phyloP scores from a whole-genome alignment of 2,329 filamentous ascomycete species.

The Cercospora citrullina region DNA sequence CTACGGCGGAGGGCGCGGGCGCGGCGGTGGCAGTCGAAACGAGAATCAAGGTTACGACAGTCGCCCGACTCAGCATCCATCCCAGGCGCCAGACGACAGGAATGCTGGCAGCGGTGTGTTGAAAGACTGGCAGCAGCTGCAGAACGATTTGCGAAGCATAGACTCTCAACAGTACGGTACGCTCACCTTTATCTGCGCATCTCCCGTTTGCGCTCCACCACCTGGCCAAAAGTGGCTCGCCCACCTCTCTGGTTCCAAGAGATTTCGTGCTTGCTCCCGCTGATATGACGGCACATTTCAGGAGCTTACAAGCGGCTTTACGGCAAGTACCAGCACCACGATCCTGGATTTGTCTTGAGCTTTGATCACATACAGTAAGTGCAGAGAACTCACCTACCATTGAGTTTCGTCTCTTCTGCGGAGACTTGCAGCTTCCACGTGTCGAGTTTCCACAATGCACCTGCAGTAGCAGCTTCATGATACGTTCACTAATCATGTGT shows the following conservation, averaged over 20 bases:
- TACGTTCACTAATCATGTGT: background rate
- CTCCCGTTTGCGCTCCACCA: background rate
- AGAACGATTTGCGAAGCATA: constrained; percentile 29
- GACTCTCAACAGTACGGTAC: constrained; percentile 38
- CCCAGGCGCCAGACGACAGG: background rate
- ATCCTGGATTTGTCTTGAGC: constrained; percentile 32
- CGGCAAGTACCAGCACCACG: constrained; percentile 32
- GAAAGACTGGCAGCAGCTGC: constrained; percentile 31
- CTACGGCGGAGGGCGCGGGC: constrained; percentile 30
- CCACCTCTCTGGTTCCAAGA: background rate
- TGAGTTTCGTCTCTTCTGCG: background rate
- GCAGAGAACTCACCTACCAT: background rate
- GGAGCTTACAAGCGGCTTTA: constrained; percentile 38
- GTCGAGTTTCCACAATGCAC: background rate
- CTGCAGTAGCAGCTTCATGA: background rate
- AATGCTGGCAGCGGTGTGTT: background rate
- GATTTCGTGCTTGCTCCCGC: background rate
- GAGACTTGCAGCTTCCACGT: background rate
- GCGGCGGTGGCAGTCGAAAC: constrained; percentile 20
- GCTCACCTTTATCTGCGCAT: constrained; percentile 1
- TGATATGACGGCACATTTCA: constrained; percentile 14
- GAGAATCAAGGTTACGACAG: background rate
- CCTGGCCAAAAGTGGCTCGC: background rate
- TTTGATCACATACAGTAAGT: constrained; percentile 37
- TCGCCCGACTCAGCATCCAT: background rate